A percentile compares a stretch with the other conserved stretches of the same genome.
phyloP scores from a whole-genome alignment of 2,329 filamentous ascomycete species.

The Phialophora expanda region DNA sequence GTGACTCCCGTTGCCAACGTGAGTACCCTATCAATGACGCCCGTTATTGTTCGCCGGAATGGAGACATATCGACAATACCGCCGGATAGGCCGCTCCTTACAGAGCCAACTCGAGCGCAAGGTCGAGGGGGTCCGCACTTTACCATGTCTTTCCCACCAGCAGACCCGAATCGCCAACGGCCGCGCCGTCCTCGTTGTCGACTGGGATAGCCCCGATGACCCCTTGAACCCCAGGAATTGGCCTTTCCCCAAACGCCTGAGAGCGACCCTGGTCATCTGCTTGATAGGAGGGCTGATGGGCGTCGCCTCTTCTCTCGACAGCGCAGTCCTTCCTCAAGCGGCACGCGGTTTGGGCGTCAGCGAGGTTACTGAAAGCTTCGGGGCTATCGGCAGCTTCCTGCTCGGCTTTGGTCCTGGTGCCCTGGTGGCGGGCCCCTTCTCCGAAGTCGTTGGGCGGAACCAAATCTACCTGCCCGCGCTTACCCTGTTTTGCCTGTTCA shows the following conservation, averaged over 20 bases:
- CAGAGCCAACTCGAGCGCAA: slow-evolving; percentile 26
- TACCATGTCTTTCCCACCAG: slow-evolving; percentile 27
- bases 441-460: slow-evolving; percentile 57
- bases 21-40: background rate
- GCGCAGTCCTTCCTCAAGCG: slow-evolving; percentile 52
- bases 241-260: slow-evolving; percentile 44
- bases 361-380: slow-evolving; percentile 51
- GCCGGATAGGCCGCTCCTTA: slow-evolving; percentile 25
- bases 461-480: slow-evolving; percentile 56
- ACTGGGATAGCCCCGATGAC: slow-evolving; percentile 49
- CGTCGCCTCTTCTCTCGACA: slow-evolving; percentile 55
- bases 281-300: slow-evolving; percentile 58
- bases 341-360: slow-evolving; percentile 50
- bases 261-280: slow-evolving; percentile 52
- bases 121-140: slow-evolving; percentile 12
- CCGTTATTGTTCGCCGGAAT: slow-evolving; percentile 7
- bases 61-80: slow-evolving; percentile 33
- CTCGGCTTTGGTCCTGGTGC: slow-evolving; percentile 58
- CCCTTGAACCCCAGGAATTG: slow-evolving; percentile 50
- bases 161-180: slow-evolving; percentile 29
- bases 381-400: slow-evolving; percentile 49
- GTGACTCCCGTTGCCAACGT: background rate
- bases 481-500: slow-evolving; percentile 56
- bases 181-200: slow-evolving; percentile 47
- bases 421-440: slow-evolving; percentile 56